Conservation (phyloP, 805 yeast species). For the Kodamaea restingae region DNA sequence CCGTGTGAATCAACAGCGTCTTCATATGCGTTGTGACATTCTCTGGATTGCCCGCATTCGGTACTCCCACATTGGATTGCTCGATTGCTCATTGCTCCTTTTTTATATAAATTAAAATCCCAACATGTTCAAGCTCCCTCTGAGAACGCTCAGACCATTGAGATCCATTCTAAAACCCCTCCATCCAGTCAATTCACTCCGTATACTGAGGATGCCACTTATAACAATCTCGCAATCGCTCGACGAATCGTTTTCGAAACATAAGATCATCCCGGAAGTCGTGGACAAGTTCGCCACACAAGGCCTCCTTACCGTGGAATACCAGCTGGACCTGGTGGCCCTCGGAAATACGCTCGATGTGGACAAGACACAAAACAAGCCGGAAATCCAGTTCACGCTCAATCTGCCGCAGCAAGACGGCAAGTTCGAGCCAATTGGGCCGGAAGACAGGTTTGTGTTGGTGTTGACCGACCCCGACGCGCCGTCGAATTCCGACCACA, state of each 20-base stretch:
- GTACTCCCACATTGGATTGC: no score
- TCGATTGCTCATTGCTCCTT: no score
- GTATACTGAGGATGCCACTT: conserved; percentile 31
- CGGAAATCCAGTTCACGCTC: conserved; percentile 63
- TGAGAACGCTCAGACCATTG: background rate
- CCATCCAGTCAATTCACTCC: background rate
- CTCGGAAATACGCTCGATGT: conserved; percentile 72
- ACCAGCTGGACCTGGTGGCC: conserved; percentile 55
- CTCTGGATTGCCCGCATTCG: no score
- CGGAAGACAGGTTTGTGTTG: conserved; percentile 59
- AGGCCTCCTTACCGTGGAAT: conserved; percentile 61
- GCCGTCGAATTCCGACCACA: conserved; percentile 75
- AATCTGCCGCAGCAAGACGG: conserved; percentile 42
- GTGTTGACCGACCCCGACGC: conserved; percentile 94
- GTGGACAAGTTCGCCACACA: conserved; percentile 46
- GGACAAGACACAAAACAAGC: conserved; percentile 63
- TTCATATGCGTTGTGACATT: no score
- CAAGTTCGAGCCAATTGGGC: conserved; percentile 35
- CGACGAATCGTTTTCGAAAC: conserved; percentile 47
- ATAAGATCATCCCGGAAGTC: conserved; percentile 51
- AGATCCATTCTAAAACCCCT: background rate
- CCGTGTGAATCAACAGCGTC: no score
- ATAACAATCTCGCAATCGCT: conserved; percentile 54
- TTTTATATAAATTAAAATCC: background rate
- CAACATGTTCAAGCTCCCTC: background rate